Base-by-base conservation (phyloP, 192 early-diverging fungal species). In the Entophlyctis luteolus region DNA sequence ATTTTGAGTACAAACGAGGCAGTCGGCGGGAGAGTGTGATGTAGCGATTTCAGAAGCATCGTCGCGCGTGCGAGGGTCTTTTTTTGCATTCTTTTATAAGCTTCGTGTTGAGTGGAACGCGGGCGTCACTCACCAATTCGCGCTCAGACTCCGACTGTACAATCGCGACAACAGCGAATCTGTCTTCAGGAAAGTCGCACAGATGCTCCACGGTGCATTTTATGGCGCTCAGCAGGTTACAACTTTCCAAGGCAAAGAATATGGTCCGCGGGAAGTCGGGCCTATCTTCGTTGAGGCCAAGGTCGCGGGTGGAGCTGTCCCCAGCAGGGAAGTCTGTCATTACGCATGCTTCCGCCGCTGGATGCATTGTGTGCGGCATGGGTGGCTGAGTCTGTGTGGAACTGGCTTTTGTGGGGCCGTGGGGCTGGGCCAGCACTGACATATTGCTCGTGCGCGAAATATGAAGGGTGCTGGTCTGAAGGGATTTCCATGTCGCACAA, bases 171-270 rank as follows among this genome's bases (percentile, higher is more conserved):
- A 60, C 18, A 14, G 38, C 29, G 25, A 60, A 31, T 23, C 16
- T 18, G 38, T 60, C 58, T 2, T 12, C 6, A 14, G 58, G 35
- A 45, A 22, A 45, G 10, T 20, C 22, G 23, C 16, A 6, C 6
- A 60, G 37, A 60, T 60, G 58, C 8, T 60, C 58, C 6, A 60
- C 1, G 6, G 58, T 18, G 14, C 35, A 46, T 28, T 47, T 60
- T 0, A 60, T 60, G 20, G 58, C 58, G 6, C 37, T 45, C 10
- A 60, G 29, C 10, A 60, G 18, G 35, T 60, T 60, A 14, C 14
- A 6, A 14, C 29, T 45, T 22, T 60, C 58, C 18, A 60, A n/a
- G 32, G 25, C 20, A 60, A 60, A 60, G 39, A 31, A 2, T 14
- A 60, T 60, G n/a, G 10, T 38, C 6, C 58, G 35, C n/a, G n/a